Evolutionary conservation across 352 stramenopile species (phyloP).

Genomic region (Phytophthora ramorum): DNA sequence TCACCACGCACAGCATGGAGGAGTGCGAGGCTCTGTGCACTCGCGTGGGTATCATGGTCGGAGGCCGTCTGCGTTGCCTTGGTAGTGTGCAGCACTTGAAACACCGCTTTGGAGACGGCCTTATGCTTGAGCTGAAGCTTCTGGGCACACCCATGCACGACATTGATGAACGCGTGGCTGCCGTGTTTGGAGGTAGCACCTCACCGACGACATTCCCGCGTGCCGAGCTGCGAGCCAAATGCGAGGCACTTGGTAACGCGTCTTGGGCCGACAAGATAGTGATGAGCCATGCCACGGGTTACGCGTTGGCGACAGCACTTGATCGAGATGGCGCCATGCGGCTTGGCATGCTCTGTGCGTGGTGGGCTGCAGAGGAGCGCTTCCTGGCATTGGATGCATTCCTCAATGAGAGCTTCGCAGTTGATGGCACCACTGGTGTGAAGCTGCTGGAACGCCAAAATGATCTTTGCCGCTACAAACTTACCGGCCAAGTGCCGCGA

Average conservation of each 20-base stretch:
- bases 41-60: slow-evolving; percentile 95
- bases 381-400: slow-evolving; percentile 55
- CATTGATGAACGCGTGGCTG: slow-evolving; percentile 41
- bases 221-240: slow-evolving; percentile 52
- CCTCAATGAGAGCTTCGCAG: slow-evolving; percentile 51
- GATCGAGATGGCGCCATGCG: slow-evolving; percentile 57
- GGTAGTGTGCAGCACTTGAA: slow-evolving; percentile 96
- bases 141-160: slow-evolving; percentile 37
- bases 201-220: slow-evolving; percentile 37
- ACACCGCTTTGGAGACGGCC: slow-evolving; percentile 94
- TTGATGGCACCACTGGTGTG: slow-evolving; percentile 31
- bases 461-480: slow-evolving; percentile 73
- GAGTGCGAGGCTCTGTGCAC: slow-evolving; percentile 95
- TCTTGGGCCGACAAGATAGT: slow-evolving; percentile 57
- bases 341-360: slow-evolving; percentile 54
- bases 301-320: slow-evolving; percentile 59
- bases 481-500: slow-evolving; percentile 52
- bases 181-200: slow-evolving; percentile 35
- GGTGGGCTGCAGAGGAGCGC: slow-evolving; percentile 70
- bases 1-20: slow-evolving; percentile 97
- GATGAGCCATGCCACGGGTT: slow-evolving; percentile 66
- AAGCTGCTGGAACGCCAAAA: slow-evolving; percentile 78
- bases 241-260: slow-evolving; percentile 50
- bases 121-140: slow-evolving; percentile 90
- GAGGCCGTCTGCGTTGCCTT: slow-evolving; percentile 75